Evolutionary conservation across 139 green algal species (phyloP), one percentile per base, ranked within the genome.

Genomic region (Chlamydomonas schloesseri): DNA sequence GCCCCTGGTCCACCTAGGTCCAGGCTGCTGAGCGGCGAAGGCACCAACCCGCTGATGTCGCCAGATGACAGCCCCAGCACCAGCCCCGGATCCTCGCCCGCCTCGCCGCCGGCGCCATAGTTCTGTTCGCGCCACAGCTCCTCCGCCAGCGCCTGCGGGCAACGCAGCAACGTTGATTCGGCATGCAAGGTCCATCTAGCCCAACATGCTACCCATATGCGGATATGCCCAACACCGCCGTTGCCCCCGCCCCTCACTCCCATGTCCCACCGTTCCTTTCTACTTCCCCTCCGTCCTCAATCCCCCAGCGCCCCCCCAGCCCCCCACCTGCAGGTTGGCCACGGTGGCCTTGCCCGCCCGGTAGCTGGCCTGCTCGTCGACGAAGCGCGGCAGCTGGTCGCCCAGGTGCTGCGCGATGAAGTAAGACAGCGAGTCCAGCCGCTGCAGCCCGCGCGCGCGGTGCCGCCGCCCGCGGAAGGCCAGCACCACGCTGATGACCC

Each of bases 371-470:
- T 83, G 73, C 62, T 90, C 77, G 47, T 87, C 73, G 21, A 65
- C 53, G 46, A 87, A 90, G 17, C 72, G n/a, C 23, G n/a, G 60
- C 71, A 90, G 42, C 37, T 90, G 79, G 2, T 31, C 13, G 11
- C 80, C 87, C 55, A 90, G 87, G 28, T 80, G 72, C 37, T 72
- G 15, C 11, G 57, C 57, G 26, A 90, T 81, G 33, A 73, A 73
- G 72, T 53, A 87, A 17, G 72, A 84, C 57, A 90, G 79, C 33
- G 77, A 87, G 72, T 90, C 87, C 64, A 90, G 65, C 18, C 87
- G 87, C 79, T 86, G 71, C 72, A 87, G 60, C 18, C 78, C 82
- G 28, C 72, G 71, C 23, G 47, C 47, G 74, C 82, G 57, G 58
- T 82, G 50, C 73, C 69, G 71, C 64, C 50, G 62, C 62, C 77